A percentile compares a stretch with the other conserved stretches of the same genome.
Evolutionary conservation across 106 monocot species (phyloP).

Genomic region (Dendrobium chrysotoxum): DNA sequence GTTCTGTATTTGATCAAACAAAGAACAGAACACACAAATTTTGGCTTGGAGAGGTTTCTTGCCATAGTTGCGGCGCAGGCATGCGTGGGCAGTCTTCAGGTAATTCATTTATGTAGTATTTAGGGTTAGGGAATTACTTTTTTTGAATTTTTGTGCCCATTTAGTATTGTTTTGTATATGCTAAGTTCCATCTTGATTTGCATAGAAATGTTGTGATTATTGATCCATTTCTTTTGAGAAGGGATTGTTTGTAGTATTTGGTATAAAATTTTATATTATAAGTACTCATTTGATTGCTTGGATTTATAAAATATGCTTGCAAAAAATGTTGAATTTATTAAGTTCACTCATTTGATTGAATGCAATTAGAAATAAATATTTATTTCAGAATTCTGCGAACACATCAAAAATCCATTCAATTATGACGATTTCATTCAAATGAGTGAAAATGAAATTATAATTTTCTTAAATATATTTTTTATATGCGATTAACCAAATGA

Average conservation of each 20-base stretch:
- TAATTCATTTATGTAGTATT: background rate
- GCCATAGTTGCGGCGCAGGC: slow-evolving; percentile 3
- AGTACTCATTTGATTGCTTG: too few relatives aligned
- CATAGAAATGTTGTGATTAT: background rate
- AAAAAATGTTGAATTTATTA: too few relatives aligned
- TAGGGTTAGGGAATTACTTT: background rate
- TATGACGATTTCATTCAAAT: too few relatives aligned
- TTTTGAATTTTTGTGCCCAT: background rate
- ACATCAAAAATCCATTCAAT: too few relatives aligned
- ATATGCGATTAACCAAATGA: background rate
- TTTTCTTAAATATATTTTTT: too few relatives aligned
- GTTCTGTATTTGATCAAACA: slow-evolving; percentile 5
- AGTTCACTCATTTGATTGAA: too few relatives aligned
- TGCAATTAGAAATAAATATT: too few relatives aligned
- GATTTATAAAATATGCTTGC: too few relatives aligned
- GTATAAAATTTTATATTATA: background rate
- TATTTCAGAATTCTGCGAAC: too few relatives aligned
- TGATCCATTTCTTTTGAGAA: background rate
- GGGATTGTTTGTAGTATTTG: background rate
- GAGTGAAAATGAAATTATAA: too few relatives aligned
- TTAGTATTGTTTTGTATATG: background rate
- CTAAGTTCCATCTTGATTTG: background rate
- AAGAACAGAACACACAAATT: slow-evolving; percentile 16
- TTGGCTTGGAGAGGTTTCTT: slow-evolving; percentile 12
- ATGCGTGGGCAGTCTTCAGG: slow-evolving; percentile 21